phyloP scores from a whole-genome alignment of 1,284 basidiomycete species.

The Fomitopsis palustris region DNA sequence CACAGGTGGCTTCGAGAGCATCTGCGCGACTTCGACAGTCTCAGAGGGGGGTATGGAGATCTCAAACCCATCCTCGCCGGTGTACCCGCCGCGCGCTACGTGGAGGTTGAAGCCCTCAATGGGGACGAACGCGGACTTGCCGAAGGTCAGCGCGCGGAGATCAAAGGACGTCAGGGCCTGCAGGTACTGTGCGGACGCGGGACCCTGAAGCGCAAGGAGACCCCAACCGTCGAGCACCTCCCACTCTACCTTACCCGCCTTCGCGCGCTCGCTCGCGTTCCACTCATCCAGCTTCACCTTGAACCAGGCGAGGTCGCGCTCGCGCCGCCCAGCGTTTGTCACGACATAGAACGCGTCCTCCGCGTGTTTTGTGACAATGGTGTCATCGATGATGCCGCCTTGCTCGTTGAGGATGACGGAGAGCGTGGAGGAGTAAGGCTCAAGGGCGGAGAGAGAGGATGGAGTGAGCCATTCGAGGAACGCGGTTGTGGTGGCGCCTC shows the following conservation, averaged over 20 bases:
- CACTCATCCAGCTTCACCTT: slow-evolving; percentile 64
- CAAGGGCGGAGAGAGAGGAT: slow-evolving; percentile 69
- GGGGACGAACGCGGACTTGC: slow-evolving; percentile 73
- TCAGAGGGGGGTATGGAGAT: slow-evolving; percentile 87
- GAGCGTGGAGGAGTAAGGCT: slow-evolving; percentile 73
- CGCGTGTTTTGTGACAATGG: slow-evolving; percentile 81
- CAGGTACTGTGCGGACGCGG: slow-evolving; percentile 77
- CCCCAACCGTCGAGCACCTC: slow-evolving; percentile 86
- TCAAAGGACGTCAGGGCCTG: slow-evolving; percentile 74
- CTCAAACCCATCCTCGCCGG: slow-evolving; percentile 99
- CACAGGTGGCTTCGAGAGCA: slow-evolving; percentile 73
- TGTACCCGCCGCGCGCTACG: slow-evolving; percentile 96
- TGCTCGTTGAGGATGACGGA: slow-evolving; percentile 86
- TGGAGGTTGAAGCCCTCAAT: slow-evolving; percentile 82
- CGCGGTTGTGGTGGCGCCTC: slow-evolving; percentile 65
- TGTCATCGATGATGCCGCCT: slow-evolving; percentile 97
- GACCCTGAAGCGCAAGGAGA: slow-evolving; percentile 91
- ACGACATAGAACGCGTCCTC: slow-evolving; percentile 89
- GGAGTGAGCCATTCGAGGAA: slow-evolving; percentile 89
- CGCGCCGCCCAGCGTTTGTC: slow-evolving; percentile 90
- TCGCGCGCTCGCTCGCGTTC: slow-evolving; percentile 55
- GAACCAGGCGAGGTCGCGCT: slow-evolving; percentile 83
- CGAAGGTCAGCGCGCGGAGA: slow-evolving; percentile 74
- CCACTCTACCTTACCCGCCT: slow-evolving; percentile 67
- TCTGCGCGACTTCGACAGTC: slow-evolving; percentile 68